Evolutionary conservation across 2,329 filamentous ascomycete species (phyloP).

Genomic region (Apiospora arundinis): DNA sequence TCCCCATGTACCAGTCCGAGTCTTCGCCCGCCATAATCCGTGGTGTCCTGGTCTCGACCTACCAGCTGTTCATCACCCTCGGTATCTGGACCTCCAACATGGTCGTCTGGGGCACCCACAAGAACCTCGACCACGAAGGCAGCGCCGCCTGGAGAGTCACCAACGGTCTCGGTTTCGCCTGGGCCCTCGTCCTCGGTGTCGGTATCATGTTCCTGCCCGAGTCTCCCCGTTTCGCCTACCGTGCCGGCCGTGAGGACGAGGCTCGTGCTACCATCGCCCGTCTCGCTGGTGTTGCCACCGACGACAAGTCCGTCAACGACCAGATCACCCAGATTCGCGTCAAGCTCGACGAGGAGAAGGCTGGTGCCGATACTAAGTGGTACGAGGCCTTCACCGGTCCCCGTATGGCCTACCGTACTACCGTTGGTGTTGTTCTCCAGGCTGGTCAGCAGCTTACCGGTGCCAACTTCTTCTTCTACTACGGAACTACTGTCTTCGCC

Average conservation of each 20-base stretch:
- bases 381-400: conserved; percentile 72
- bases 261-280: conserved; percentile 55
- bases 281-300: conserved; percentile 49
- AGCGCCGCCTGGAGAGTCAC: conserved; percentile 69
- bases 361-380: conserved; percentile 52
- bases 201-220: conserved; percentile 62
- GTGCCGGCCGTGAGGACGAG: conserved; percentile 52
- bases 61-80: conserved; percentile 73
- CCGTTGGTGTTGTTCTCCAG: conserved; percentile 68
- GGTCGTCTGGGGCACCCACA: conserved; percentile 65
- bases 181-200: conserved; percentile 58
- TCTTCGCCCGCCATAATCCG: conserved; percentile 69
- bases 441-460: conserved; percentile 73
- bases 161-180: conserved; percentile 60
- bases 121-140: conserved; percentile 43
- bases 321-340: conserved; percentile 59
- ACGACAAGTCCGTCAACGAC: conserved; percentile 49
- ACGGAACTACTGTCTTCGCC: conserved; percentile 69
- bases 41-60: conserved; percentile 67
- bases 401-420: conserved; percentile 68
- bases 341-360: conserved; percentile 56
- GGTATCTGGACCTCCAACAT: conserved; percentile 67
- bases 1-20: conserved; percentile 74
- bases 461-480: conserved; percentile 73
- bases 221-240: conserved; percentile 58